Conservation (phyloP, 306 rosid genomes). For the Begonia loranthoides region DNA sequence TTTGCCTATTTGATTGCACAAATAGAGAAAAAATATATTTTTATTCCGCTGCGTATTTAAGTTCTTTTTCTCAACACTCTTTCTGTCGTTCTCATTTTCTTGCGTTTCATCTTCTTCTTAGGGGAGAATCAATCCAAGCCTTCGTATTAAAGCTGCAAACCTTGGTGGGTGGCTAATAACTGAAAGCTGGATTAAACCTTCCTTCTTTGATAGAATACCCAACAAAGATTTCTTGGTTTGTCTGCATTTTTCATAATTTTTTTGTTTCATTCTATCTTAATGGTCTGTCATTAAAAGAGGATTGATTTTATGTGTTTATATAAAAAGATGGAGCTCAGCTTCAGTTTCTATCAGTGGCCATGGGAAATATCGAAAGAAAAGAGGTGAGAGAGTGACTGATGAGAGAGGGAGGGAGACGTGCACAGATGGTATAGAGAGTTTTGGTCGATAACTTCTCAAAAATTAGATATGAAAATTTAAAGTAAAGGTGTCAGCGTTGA, state of each 20-base stretch:
- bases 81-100: not conserved
- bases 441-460: too few species aligned
- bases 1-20: too few species aligned
- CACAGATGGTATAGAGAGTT: too few species aligned
- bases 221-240: conserved; percentile 62
- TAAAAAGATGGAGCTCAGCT: conserved; percentile 52
- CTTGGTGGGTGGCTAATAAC: conserved; percentile 77
- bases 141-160: conserved; percentile 37
- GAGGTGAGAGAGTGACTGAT: too few species aligned
- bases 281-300: not conserved
- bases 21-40: too few species aligned
- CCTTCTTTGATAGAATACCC: conserved; percentile 63
- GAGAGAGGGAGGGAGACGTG: too few species aligned
- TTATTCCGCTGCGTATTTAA: too few species aligned
- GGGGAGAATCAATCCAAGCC: not conserved
- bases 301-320: not conserved
- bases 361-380: conserved; percentile 35
- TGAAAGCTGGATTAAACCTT: conserved; percentile 86
- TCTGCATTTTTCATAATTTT: not conserved
- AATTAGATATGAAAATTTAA: too few species aligned
- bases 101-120: not conserved
- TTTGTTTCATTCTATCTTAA: not conserved
- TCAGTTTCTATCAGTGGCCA: conserved; percentile 54
- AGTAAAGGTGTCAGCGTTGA: too few species aligned
- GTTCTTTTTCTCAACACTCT: too few species aligned